Percentiles rank a stretch among this genome's conserved stretches.
phyloP scores from a whole-genome alignment of 2,329 filamentous ascomycete genomes.

The Trichoderma aggressivum region DNA sequence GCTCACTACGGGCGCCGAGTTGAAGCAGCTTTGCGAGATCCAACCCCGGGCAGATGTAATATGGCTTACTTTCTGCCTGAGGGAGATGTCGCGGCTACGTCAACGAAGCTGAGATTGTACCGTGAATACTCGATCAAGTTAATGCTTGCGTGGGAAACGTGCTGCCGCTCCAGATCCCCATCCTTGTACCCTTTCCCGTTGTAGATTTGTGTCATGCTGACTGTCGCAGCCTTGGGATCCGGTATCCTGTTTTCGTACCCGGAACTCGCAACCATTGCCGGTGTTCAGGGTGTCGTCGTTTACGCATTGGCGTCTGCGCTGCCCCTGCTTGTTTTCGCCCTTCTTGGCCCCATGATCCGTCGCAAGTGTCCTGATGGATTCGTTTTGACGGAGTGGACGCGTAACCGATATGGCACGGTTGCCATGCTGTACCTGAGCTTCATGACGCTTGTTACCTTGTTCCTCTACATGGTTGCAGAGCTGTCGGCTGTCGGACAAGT shows the following conservation, averaged over 20 bases:
- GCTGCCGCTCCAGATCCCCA: constrained; percentile 70
- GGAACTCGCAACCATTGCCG: constrained; percentile 72
- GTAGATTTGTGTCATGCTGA: constrained; percentile 36
- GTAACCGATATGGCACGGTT: constrained; percentile 69
- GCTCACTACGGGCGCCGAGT: constrained; percentile 87
- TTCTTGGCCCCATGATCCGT: constrained; percentile 72
- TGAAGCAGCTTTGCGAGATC: constrained; percentile 47
- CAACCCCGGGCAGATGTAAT: constrained; percentile 40
- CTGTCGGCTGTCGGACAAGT: constrained; percentile 79
- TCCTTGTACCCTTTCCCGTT: constrained; percentile 25
- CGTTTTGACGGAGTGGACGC: constrained; percentile 79
- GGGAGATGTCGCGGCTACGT: constrained; percentile 42
- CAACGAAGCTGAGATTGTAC: constrained; percentile 88
- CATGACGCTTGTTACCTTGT: constrained; percentile 75
- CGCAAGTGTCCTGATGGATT: constrained; percentile 79
- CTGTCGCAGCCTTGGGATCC: constrained; percentile 69
- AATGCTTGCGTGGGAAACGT: constrained; percentile 99
- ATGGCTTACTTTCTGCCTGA: constrained; percentile 1
- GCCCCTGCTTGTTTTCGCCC: constrained; percentile 71
- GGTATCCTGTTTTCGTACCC: constrained; percentile 82
- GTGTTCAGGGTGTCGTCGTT: constrained; percentile 73
- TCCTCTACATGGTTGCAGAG: constrained; percentile 84
- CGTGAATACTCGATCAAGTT: constrained; percentile 98
- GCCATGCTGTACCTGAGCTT: constrained; percentile 72
- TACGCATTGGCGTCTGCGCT: constrained; percentile 71